Conservation (phyloP, 768 basidiomycete genomes). For the Leccinum uliginosum region DNA sequence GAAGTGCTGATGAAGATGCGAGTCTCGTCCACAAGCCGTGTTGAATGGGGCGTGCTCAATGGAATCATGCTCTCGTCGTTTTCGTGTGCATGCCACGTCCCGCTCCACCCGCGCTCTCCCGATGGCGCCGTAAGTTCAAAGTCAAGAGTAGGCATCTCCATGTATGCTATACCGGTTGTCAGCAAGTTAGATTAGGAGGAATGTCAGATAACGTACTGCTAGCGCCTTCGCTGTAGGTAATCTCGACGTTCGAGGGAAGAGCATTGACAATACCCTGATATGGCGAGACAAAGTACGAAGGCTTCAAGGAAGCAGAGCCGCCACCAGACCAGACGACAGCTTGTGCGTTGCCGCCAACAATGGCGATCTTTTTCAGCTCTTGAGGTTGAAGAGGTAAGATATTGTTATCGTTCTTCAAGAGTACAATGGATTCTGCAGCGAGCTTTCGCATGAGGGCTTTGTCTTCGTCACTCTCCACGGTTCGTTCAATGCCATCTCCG, state of each 20-base stretch:
- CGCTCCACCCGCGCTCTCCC: conserved; percentile 66
- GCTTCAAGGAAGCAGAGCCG: conserved; percentile 65
- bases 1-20: conserved; percentile 58
- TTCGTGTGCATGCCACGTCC: conserved; percentile 56
- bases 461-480: conserved; percentile 57
- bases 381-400: conserved; percentile 36
- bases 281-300: conserved; percentile 73
- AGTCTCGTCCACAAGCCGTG: conserved; percentile 55
- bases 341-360: conserved; percentile 66
- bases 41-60: conserved; percentile 39
- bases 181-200: background rate
- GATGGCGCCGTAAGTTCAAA: conserved; percentile 55
- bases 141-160: conserved; percentile 64
- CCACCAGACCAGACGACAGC: conserved; percentile 70
- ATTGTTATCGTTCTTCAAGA: conserved; percentile 63
- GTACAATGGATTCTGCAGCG: conserved; percentile 68
- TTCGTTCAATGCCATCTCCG: conserved; percentile 65
- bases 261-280: conserved; percentile 71
- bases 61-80: conserved; percentile 52
- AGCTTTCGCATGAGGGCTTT: conserved; percentile 59
- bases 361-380: conserved; percentile 62
- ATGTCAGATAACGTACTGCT: conserved; percentile 40
- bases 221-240: conserved; percentile 68
- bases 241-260: conserved; percentile 44
- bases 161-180: conserved; percentile 43